Percentiles rank a stretch among this genome's conserved stretches.
Conservation (phyloP, 2,329 filamentous ascomycete species). For the Fusarium sp. region DNA sequence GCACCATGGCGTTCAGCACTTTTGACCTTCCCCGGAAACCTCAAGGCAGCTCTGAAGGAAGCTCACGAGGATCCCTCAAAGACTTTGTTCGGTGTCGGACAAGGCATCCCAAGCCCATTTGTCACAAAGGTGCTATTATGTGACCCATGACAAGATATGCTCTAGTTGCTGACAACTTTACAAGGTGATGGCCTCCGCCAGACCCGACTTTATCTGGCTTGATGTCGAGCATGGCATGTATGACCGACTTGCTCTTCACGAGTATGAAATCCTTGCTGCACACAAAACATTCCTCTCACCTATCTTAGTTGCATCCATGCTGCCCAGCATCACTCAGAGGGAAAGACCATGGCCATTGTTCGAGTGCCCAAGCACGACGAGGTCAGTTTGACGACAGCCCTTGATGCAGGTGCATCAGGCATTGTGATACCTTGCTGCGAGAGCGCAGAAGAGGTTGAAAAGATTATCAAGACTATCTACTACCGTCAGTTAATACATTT, state of each 20-base stretch:
- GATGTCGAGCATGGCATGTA: not conserved
- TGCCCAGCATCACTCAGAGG: not conserved
- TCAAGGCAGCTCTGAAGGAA: not conserved
- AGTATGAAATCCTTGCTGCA: not conserved
- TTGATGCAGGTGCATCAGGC: not conserved
- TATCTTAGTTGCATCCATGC: not conserved
- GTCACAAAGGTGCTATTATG: not conserved
- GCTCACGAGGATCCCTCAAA: not conserved
- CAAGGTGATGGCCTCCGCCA: not conserved
- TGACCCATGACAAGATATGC: not conserved
- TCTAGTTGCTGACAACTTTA: not conserved
- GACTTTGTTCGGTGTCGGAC: not conserved
- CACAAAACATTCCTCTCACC: not conserved
- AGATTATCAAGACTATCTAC: not conserved
- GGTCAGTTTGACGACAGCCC: not conserved
- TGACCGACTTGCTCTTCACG: not conserved
- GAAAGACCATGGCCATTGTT: not conserved
- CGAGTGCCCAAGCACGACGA: slow-evolving; percentile 3
- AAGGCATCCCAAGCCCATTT: not conserved
- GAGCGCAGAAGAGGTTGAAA: not conserved
- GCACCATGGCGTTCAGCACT: not conserved
- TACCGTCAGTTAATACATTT: not conserved
- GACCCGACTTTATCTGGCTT: not conserved
- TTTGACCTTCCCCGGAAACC: not conserved
- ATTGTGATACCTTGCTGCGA: not conserved